These are phyloP conservation scores for Citrus sp. DNA, from an alignment of 345 rosid species.

Conservation along the genomic window DNA sequence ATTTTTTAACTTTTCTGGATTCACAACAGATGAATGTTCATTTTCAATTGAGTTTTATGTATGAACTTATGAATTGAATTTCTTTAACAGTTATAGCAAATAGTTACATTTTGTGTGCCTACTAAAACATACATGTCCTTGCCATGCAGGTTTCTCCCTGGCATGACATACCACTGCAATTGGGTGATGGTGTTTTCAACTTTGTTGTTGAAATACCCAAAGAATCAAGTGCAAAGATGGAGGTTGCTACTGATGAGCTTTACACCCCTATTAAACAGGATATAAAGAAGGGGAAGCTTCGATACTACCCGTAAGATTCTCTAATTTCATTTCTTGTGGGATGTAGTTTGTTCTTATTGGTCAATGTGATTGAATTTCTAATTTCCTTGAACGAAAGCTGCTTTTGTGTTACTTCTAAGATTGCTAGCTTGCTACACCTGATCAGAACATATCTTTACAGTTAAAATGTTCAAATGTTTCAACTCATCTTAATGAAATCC, in stretches of 20 bases:
- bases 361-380: background rate
- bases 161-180: conserved; percentile 85
- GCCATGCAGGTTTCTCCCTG: conserved; percentile 78
- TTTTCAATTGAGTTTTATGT: background rate
- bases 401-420: background rate
- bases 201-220: conserved; percentile 87
- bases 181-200: conserved; percentile 84
- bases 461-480: background rate
- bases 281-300: conserved; percentile 67
- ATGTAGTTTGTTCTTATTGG: background rate
- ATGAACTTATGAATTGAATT: background rate
- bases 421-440: background rate
- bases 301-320: conserved; percentile 65
- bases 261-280: conserved; percentile 96
- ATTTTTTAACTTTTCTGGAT: background rate
- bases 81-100: background rate
- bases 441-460: background rate
- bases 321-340: background rate
- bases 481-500: background rate
- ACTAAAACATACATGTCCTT: background rate
- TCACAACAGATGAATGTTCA: background rate
- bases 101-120: background rate
- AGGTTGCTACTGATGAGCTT: conserved; percentile 89
- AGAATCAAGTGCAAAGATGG: conserved; percentile 96
- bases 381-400: background rate